phyloP scores from a whole-genome alignment of 495 filamentous ascomycete species.

The Glarea lozoyensis region DNA sequence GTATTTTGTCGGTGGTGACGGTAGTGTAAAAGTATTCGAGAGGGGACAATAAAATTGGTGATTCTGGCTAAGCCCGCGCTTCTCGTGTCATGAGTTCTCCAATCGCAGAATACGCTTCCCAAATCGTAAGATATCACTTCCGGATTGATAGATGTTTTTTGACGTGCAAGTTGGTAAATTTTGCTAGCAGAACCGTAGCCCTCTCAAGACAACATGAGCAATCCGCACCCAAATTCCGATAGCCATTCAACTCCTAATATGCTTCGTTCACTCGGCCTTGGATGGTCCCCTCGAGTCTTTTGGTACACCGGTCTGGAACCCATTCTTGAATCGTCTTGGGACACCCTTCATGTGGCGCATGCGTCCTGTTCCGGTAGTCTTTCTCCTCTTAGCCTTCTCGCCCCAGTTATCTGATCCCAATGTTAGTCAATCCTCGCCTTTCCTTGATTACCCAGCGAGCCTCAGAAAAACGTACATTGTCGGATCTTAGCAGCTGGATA shows the following conservation, averaged over 20 bases:
- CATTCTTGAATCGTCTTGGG: slow-evolving; percentile 87
- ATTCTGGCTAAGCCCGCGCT: too few relatives aligned
- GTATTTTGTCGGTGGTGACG: slow-evolving; percentile 71
- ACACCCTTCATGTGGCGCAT: slow-evolving; percentile 87
- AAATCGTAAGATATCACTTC: not conserved
- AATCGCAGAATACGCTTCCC: slow-evolving; percentile 1
- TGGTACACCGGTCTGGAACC: slow-evolving; percentile 83
- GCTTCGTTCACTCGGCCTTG: slow-evolving; percentile 20
- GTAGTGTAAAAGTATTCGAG: slow-evolving; percentile 73
- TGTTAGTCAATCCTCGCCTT: slow-evolving; percentile 17
- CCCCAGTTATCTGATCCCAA: slow-evolving; percentile 81
- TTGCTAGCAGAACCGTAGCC: slow-evolving; percentile 20
- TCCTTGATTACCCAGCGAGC: not conserved
- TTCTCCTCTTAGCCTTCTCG: slow-evolving; percentile 99
- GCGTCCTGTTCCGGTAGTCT: slow-evolving; percentile 93
- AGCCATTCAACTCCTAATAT: slow-evolving; percentile 17
- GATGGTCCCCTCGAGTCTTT: slow-evolving; percentile 69
- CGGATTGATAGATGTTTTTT: slow-evolving; percentile 1
- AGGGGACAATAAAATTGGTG: slow-evolving; percentile 47
- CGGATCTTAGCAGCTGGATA: slow-evolving; percentile 95
- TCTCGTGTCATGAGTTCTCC: too few relatives aligned
- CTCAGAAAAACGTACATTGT: slow-evolving; percentile 72
- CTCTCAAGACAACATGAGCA: slow-evolving; percentile 20
- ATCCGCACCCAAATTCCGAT: slow-evolving; percentile 17
- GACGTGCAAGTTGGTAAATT: slow-evolving; percentile 21